Percentiles rank a stretch among this genome's conserved stretches.
These are phyloP conservation scores for Lasiodiplodia sp. DNA, from an alignment of 2,329 filamentous ascomycete genomes.

Conservation along the genomic window DNA sequence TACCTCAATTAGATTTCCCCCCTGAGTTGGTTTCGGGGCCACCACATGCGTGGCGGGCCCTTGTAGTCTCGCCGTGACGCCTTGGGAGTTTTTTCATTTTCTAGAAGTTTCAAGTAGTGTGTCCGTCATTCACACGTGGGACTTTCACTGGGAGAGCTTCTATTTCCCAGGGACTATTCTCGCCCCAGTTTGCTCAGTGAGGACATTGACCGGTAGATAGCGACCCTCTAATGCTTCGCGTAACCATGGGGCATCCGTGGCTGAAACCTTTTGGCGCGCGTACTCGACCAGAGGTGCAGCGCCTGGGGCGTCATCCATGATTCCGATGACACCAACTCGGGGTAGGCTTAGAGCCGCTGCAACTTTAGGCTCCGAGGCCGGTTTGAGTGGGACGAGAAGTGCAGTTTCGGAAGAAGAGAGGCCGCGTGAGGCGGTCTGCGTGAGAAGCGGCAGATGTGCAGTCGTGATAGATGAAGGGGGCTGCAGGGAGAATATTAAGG, in stretches of 20 bases:
- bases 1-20: not conserved
- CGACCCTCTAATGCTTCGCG: conserved; percentile 50
- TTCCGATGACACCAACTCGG: conserved; percentile 69
- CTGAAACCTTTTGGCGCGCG: conserved; percentile 59
- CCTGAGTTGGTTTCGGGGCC: not conserved
- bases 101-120: not conserved
- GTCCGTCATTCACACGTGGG: not conserved
- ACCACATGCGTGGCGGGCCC: not conserved
- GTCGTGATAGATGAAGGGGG: conserved; percentile 55
- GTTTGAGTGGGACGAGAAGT: conserved; percentile 69
- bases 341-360: conserved; percentile 66
- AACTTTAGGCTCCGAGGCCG: conserved; percentile 64
- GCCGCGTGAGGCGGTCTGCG: conserved; percentile 53
- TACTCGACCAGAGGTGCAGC: conserved; percentile 65
- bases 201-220: conserved; percentile 58
- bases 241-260: conserved; percentile 65
- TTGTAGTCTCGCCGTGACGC: not conserved
- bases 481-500: conserved; percentile 25
- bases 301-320: conserved; percentile 64
- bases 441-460: conserved; percentile 66
- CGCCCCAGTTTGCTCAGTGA: not conserved
- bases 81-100: not conserved
- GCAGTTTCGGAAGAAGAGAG: conserved; percentile 47
- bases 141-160: not conserved
- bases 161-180: not conserved